These are phyloP conservation scores for Dioszegia hungarica DNA, from an alignment of 768 basidiomycete species.

Conservation along the genomic window DNA sequence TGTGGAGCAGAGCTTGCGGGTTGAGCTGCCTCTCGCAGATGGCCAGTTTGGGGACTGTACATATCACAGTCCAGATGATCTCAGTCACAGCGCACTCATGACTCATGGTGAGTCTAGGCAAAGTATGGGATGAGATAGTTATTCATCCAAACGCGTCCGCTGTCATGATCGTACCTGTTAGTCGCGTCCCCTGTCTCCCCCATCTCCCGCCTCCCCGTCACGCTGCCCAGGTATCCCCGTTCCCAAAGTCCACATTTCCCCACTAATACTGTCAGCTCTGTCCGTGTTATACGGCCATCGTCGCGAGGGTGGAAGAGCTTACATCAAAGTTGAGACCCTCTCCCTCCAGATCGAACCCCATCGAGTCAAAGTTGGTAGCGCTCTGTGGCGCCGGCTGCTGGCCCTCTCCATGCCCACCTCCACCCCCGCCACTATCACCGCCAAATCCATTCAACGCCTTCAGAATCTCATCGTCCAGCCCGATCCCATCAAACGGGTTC, in stretches of 20 bases:
- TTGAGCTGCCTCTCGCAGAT: no score
- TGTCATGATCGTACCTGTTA: no score
- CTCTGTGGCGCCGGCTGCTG: neutral
- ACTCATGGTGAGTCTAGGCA: no score
- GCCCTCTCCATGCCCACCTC: neutral
- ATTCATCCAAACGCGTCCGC: no score
- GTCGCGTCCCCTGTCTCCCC: neutral
- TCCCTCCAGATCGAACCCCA: slow-evolving; percentile 1
- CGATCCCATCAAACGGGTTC: neutral
- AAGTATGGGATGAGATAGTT: no score
- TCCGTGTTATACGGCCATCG: no score
- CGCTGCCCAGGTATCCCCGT: neutral
- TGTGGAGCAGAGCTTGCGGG: no score
- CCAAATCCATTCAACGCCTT: neutral
- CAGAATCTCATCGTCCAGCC: neutral
- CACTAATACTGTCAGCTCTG: neutral
- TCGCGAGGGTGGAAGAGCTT: neutral
- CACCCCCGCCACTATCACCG: neutral
- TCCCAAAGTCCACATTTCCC: slow-evolving; percentile 1
- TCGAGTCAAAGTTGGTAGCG: neutral
- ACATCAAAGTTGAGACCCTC: slow-evolving; percentile 5
- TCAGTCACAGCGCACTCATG: no score
- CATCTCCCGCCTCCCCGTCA: no score
- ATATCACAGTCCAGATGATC: no score
- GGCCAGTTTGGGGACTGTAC: no score